Conservation (phyloP, 306 rosid genomes). For the Aeschynomene evenia region DNA sequence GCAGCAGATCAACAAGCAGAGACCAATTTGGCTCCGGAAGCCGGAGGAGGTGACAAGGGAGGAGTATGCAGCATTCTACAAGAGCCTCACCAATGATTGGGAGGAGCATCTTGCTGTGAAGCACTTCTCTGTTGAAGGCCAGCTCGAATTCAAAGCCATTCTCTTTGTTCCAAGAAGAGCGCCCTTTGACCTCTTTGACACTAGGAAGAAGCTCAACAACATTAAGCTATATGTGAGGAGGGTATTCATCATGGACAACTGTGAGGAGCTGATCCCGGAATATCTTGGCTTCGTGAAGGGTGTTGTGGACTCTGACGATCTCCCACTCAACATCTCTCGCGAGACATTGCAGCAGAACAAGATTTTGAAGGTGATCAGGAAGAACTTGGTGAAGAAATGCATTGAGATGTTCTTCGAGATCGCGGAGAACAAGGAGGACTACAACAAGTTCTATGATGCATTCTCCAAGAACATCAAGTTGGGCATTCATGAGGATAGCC, state of each 20-base stretch:
- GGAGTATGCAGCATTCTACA: conserved; percentile 63
- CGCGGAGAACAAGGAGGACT: conserved; percentile 63
- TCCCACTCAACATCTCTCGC: conserved; percentile 64
- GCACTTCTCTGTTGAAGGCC: conserved; percentile 64
- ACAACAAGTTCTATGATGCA: conserved; percentile 51
- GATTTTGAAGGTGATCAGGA: conserved; percentile 60
- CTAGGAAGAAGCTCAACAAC: conserved; percentile 57
- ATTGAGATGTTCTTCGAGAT: conserved; percentile 63
- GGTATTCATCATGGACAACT: conserved; percentile 70
- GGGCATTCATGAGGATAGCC: conserved; percentile 66
- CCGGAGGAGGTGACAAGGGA: conserved; percentile 59
- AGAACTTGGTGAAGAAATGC: conserved; percentile 61
- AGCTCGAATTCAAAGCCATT: conserved; percentile 58
- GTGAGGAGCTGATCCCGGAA: conserved; percentile 64
- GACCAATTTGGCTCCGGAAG: conserved; percentile 63
- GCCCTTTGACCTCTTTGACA: conserved; percentile 61
- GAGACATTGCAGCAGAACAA: conserved; percentile 62
- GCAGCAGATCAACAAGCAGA: conserved; percentile 65
- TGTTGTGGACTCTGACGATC: conserved; percentile 63
- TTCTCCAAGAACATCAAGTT: conserved; percentile 60
- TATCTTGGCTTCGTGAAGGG: conserved; percentile 62
- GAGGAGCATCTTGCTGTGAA: conserved; percentile 65
- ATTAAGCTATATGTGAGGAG: conserved; percentile 62
- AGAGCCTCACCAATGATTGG: conserved; percentile 68
- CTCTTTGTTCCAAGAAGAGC: conserved; percentile 62